phyloP scores from a whole-genome alignment of 1,284 basidiomycete genomes.

The Ganoderma multipileum region DNA sequence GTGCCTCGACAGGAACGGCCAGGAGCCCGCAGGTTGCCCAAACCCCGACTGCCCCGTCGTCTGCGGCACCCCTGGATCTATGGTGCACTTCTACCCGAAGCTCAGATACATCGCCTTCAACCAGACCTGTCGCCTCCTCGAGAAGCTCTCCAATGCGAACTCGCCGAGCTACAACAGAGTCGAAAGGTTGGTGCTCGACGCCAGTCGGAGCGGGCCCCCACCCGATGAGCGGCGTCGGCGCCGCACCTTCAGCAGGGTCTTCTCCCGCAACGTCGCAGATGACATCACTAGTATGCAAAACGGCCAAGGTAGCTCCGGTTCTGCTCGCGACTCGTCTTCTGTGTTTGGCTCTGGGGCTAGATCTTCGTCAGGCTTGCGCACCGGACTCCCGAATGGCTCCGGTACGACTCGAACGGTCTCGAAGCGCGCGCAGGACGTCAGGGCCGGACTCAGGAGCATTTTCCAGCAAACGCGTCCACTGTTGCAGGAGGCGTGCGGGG shows the following conservation, averaged over 20 bases:
- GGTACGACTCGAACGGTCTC: conserved; percentile 19
- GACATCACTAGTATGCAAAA: not conserved
- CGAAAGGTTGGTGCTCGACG: conserved; percentile 45
- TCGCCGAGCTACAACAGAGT: conserved; percentile 50
- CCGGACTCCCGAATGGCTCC: conserved; percentile 8
- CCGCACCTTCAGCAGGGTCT: conserved; percentile 19
- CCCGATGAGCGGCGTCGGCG: conserved; percentile 1
- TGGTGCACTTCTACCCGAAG: conserved; percentile 68
- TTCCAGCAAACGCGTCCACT: conserved; percentile 42
- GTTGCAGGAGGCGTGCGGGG: conserved; percentile 56
- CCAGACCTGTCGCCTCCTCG: conserved; percentile 46
- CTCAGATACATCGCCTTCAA: conserved; percentile 59
- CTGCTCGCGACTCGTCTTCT: conserved; percentile 1
- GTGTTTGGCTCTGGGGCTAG: conserved; percentile 14
- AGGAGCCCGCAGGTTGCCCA: conserved; percentile 72
- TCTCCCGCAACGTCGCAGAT: conserved; percentile 4
- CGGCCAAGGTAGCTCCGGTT: conserved; percentile 9
- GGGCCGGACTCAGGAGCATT: conserved; percentile 39
- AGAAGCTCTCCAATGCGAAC: conserved; percentile 44
- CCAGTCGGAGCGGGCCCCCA: conserved; percentile 17
- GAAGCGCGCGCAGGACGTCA: conserved; percentile 37
- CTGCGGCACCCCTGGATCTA: conserved; percentile 80
- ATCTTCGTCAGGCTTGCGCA: not conserved
- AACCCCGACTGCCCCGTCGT: conserved; percentile 79
- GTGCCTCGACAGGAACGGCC: conserved; percentile 61